Evolutionary conservation across 2,329 filamentous ascomycete species (phyloP), one percentile per base, ranked within the genome.

Genomic region (Pseudopithomyces chartarum): DNA sequence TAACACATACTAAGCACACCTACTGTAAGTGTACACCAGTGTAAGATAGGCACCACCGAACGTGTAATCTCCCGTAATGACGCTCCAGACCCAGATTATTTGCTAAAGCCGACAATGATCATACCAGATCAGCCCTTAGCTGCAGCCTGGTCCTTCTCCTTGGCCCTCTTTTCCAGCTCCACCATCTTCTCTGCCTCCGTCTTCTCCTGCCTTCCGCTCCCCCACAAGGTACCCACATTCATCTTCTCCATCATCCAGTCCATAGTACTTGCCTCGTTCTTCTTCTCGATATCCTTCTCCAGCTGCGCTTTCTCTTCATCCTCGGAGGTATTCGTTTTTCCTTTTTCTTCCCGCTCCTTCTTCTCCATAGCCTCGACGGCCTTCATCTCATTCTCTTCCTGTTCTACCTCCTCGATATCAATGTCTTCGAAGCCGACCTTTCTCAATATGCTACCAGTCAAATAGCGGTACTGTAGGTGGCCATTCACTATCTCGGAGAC

Each of bases 391-490:
- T 71, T 70, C 61, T 82, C 79, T 47, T 82, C 80, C 22, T 71
- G 76, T 44, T 74, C 74, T 2, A 86, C 76, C 74, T 69, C 77
- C 19, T 75, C 74, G 1, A 76, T 48, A 58, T 84, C 80, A 4
- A 84, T 71, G 49, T 84, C 82, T 49, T 83, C 80, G 58, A 83
- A 83, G 3, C 81, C 82, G 23, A 84, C 81, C 54, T 80, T 79
- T 57, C 78, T 76, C 33, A 85, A 62, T n/a, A 84, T 81, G 1
- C 69, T 73, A 7, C 82, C 82, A 0, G 80, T 81, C 3, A 83
- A 73, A 61, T 80, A 82, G 17, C 81, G 73, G 64, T 84, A 85
- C 43, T 75, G 72, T 2, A 81, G 72, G 63, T 84, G 82, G 0
- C 82, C 82, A n/a, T 74, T 75, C 0, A 84, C 80, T 1, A 81